Base-by-base conservation (phyloP, 306 rosid genomes). In the Castanospermum australe region DNA sequence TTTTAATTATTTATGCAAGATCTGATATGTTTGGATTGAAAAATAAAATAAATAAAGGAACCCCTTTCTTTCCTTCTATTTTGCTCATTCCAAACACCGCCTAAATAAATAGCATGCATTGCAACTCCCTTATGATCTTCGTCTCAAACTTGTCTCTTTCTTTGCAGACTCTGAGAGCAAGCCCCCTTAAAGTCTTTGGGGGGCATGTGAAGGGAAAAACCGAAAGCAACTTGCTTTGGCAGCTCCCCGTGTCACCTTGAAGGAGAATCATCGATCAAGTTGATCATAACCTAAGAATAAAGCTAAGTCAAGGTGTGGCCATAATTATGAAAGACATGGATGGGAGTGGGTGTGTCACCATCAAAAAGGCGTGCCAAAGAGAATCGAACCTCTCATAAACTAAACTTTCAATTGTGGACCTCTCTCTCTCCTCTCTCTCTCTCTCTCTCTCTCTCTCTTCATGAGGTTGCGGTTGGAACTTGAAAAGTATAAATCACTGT, bases 321-420 rank as follows among this genome's bases (percentile, higher is more conserved):
- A 18, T 51, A 22, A 71, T 70, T 22, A 47, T 8, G 36, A 9
- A 12, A 62, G 11, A 56, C 50, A 21, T 54, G 7, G 15, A 59
- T 30, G 5, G 50, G 41, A 32, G 28, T 62, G 68, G 39, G 69
- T 21, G 38, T 57, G 72, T 70, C 13, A 47, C 28, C 50, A 6
- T 70, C 71, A 69, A 33, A 79, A 44, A 41, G 63, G 32, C n/a
- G n/a, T 69, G 38, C 24, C 1, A 11, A 22, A 56, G 17, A 76
- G 0, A 41, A 18, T 73, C 20, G 14, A 73, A 18, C 18, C 38
- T 56, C 61, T 73, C 6, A 38, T 14, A n/a, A n/a, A n/a, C n/a
- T 22, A 22, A 54, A 14, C 22, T 73, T 57, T 38, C 67, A 22
- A 57, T 56, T 30, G 68, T 73, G 78, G 78, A 73, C 78, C 78